These are phyloP conservation scores for Diaporthe amygdali DNA, from an alignment of 2,329 filamentous ascomycete species.

Conservation along the genomic window DNA sequence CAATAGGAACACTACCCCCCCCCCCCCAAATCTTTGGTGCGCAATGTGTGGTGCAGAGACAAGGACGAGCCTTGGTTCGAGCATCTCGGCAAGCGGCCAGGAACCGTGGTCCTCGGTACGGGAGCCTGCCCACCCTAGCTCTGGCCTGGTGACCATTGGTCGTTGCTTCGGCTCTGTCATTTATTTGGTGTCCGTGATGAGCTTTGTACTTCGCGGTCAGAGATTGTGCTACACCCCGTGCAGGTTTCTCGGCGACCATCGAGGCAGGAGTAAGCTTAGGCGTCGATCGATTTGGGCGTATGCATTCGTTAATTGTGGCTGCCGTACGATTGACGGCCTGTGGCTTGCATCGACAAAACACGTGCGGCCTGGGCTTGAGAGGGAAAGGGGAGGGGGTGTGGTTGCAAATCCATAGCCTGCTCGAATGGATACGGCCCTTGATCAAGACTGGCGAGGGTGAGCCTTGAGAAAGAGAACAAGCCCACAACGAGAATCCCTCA, in stretches of 20 bases:
- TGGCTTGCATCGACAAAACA: not conserved
- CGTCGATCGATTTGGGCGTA: not conserved
- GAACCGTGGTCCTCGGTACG: not conserved
- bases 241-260: not conserved
- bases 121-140: not conserved
- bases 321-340: not conserved
- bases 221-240: not conserved
- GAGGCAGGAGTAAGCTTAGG: not conserved
- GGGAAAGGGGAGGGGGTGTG: not conserved
- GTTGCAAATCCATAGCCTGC: no score
- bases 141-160: not conserved
- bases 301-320: not conserved
- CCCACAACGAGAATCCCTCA: no score
- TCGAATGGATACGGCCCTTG: no score
- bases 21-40: no score
- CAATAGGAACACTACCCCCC: not conserved
- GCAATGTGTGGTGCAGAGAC: not conserved
- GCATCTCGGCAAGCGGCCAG: conserved; percentile 5
- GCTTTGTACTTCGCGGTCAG: not conserved
- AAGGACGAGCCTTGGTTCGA: not conserved
- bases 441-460: no score
- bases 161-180: not conserved
- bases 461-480: no score
- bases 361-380: not conserved
- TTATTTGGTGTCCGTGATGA: not conserved